Conservation (phyloP, 1,284 basidiomycete genomes). For the Sporisorium sorghi region DNA sequence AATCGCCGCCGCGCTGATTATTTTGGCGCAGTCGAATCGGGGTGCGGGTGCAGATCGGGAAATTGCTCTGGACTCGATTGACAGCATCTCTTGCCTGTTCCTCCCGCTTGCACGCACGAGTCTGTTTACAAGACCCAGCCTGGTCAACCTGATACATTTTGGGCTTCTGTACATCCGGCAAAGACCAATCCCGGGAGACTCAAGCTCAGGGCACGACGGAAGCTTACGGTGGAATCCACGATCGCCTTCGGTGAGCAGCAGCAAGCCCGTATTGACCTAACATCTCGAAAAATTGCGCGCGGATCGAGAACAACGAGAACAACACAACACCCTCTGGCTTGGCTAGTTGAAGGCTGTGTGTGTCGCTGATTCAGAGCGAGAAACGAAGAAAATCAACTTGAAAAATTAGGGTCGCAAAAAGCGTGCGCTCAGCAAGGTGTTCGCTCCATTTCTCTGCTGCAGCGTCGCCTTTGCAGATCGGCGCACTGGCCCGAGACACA, state of each 20-base stretch:
- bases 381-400: neutral
- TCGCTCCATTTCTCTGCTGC: neutral
- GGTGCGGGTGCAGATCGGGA: neutral
- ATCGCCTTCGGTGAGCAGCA: neutral
- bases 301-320: neutral
- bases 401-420: neutral
- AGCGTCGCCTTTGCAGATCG: conserved; percentile 4
- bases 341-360: neutral
- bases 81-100: neutral
- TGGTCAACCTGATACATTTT: too few species aligned
- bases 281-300: neutral
- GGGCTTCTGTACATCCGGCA: neutral
- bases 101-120: too few species aligned
- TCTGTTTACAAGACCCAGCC: neutral
- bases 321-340: neutral
- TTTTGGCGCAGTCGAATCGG: conserved; percentile 8
- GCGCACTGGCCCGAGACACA: neutral
- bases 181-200: neutral
- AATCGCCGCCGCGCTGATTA: neutral
- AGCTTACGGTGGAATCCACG: neutral
- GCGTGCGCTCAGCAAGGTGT: neutral
- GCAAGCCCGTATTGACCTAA: neutral
- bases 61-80: neutral
- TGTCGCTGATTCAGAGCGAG: too few species aligned
- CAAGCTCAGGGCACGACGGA: conserved; percentile 1